These are phyloP conservation scores for Eleusine coracana DNA, from an alignment of 176 grass and related monocot species.

Conservation along the genomic window DNA sequence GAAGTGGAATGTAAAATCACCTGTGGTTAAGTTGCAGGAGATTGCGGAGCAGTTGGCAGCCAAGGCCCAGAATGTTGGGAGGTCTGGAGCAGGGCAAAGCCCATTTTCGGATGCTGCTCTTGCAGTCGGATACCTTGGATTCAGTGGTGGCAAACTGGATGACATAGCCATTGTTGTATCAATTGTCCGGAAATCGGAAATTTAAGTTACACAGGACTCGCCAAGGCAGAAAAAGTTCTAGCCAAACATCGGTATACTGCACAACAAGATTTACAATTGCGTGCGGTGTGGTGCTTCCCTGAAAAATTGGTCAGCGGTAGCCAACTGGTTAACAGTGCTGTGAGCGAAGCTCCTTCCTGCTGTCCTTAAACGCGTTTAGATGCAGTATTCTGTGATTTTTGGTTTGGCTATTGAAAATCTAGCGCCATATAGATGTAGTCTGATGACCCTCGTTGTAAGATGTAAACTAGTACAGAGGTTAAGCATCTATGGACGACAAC, in stretches of 20 bases:
- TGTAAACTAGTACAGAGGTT: background rate
- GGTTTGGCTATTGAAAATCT: background rate
- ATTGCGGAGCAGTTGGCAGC: slow-evolving; percentile 66
- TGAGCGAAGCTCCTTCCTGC: background rate
- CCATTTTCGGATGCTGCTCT: slow-evolving; percentile 91
- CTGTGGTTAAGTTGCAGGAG: slow-evolving; percentile 51
- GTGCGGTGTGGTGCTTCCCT: background rate
- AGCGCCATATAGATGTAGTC: slow-evolving; percentile 12
- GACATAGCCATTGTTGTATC: slow-evolving; percentile 71
- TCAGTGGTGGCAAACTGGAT: slow-evolving; percentile 81
- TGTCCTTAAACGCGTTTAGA: background rate
- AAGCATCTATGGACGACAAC: background rate
- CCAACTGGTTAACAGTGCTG: background rate
- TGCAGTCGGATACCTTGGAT: slow-evolving; percentile 62
- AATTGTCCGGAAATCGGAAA: slow-evolving; percentile 50
- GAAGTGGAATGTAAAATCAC: background rate
- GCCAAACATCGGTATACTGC: background rate
- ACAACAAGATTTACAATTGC: background rate
- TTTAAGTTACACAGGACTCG: slow-evolving; percentile 20
- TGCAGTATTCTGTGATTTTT: background rate
- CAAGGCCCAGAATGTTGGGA: slow-evolving; percentile 73
- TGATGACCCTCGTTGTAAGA: background rate
- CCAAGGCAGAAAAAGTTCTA: background rate
- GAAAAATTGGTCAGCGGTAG: background rate
- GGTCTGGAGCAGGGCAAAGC: slow-evolving; percentile 68